These are phyloP conservation scores for Kernera saxatilis DNA, from an alignment of 345 rosid genomes.

Conservation along the genomic window DNA sequence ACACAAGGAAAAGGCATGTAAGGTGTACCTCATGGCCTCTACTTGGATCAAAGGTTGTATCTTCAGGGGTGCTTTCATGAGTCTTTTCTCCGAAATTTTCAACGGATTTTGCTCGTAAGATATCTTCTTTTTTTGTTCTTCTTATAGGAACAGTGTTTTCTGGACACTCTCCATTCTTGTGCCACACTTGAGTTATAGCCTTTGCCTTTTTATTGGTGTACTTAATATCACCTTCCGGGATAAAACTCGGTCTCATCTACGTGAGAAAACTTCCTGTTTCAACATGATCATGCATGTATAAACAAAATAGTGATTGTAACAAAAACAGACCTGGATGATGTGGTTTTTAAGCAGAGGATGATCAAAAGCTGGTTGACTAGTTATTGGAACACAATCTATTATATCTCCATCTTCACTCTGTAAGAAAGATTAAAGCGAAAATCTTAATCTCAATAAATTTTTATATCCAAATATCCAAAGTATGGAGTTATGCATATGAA, in stretches of 20 bases:
- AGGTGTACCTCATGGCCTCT: slow-evolving; percentile 28
- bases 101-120: slow-evolving; percentile 41
- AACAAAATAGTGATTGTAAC: background rate
- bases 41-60: slow-evolving; percentile 23
- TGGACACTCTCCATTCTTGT: slow-evolving; percentile 43
- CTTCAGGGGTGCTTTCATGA: slow-evolving; percentile 31
- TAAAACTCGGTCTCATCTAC: slow-evolving; percentile 47
- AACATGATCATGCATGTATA: slow-evolving; percentile 3
- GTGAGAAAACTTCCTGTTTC: background rate
- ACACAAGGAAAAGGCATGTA: background rate
- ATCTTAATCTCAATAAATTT: no score
- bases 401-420: slow-evolving; percentile 23
- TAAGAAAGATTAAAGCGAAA: no score
- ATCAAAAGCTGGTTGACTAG: slow-evolving; percentile 23
- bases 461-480: no score
- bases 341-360: slow-evolving; percentile 30
- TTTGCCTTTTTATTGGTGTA: background rate
- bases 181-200: slow-evolving; percentile 40
- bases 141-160: slow-evolving; percentile 47
- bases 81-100: slow-evolving; percentile 44
- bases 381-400: slow-evolving; percentile 25
- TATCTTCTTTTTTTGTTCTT: slow-evolving; percentile 43
- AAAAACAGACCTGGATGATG: slow-evolving; percentile 22
- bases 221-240: slow-evolving; percentile 38
- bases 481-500: background rate